Evolutionary conservation across 345 rosid genomes (phyloP), one percentile per base, ranked within the genome.

Genomic region (Citrus cavaleriei): DNA sequence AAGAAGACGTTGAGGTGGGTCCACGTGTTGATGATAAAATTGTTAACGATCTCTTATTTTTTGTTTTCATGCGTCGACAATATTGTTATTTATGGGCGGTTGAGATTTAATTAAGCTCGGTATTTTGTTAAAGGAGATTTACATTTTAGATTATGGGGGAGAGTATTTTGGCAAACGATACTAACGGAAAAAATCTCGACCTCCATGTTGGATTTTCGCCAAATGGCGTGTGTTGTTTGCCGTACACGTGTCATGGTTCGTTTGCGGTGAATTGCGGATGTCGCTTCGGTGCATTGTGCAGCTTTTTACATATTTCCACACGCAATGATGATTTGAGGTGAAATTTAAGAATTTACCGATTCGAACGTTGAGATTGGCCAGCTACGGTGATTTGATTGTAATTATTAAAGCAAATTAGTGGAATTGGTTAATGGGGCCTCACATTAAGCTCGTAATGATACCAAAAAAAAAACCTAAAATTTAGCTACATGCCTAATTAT

Each of bases 11-110:
- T 73, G 78, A 35, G 32, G 79, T 51, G 83, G 88, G 59, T 82
- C 88, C 73, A 81, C 84, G 57, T 74, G 25, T 28, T 55, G 64
- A 76, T 8, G 83, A 76, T 76, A 46, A 46, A 46, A 12, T 46
- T 46, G 51, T 46, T 46, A 46, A 46, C 51, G 18, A 46, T 46
- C 10, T 46, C 10, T 46, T 12, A 1, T 46, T 13, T 46, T 46
- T 46, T 13, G 4, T 10, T 37, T 13, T 46, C 4, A 46, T 46
- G 51, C 51, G 51, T 46, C 13, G 10, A 46, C 18, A 46, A 3
- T 13, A 3, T 13, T 13, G 18, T 46, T 46, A 46, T 46, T 46
- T 46, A 13, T 12, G 51, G 51, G 51, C 18, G 51, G 51, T 10
- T 3, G 51, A 46, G 5, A 46, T 46, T 46, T 60, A 4, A 3